Percentiles rank a stretch among this genome's conserved stretches.
These are phyloP conservation scores for Calonectria crousiana DNA, from an alignment of 2,329 filamentous ascomycete genomes.

Conservation along the genomic window DNA sequence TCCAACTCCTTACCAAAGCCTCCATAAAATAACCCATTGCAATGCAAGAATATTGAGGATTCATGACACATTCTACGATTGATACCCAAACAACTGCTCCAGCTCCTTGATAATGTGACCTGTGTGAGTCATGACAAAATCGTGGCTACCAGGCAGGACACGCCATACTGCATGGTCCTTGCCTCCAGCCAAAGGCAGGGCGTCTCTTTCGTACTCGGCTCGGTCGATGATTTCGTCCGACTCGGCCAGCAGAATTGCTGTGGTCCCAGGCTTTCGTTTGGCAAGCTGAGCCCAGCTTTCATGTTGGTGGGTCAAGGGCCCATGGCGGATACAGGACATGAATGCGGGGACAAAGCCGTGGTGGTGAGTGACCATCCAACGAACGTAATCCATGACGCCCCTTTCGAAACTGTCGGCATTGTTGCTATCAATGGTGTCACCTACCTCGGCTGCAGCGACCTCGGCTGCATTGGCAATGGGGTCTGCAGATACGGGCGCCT, in stretches of 20 bases:
- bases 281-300: slow-evolving; percentile 63
- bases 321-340: slow-evolving; percentile 67
- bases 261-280: slow-evolving; percentile 55
- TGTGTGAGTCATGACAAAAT: slow-evolving; percentile 72
- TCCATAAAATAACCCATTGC: neutral
- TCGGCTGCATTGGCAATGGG: slow-evolving; percentile 43
- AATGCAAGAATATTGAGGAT: neutral
- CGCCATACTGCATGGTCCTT: slow-evolving; percentile 62
- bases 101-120: slow-evolving; percentile 59
- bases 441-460: slow-evolving; percentile 51
- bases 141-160: slow-evolving; percentile 67
- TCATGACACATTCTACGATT: slow-evolving; percentile 7
- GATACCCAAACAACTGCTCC: slow-evolving; percentile 59
- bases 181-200: slow-evolving; percentile 64
- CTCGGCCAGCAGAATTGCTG: slow-evolving; percentile 64
- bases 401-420: slow-evolving; percentile 56
- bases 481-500: slow-evolving; percentile 41
- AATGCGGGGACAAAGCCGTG: slow-evolving; percentile 71
- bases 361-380: slow-evolving; percentile 70
- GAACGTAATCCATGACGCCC: slow-evolving; percentile 63
- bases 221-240: slow-evolving; percentile 65
- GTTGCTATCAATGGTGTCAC: slow-evolving; percentile 44
- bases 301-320: slow-evolving; percentile 66
- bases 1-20: slow-evolving; percentile 25
- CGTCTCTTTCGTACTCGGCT: slow-evolving; percentile 63